Evolutionary conservation across 306 rosid species (phyloP).

Genomic region (Citrullus colocynthis): DNA sequence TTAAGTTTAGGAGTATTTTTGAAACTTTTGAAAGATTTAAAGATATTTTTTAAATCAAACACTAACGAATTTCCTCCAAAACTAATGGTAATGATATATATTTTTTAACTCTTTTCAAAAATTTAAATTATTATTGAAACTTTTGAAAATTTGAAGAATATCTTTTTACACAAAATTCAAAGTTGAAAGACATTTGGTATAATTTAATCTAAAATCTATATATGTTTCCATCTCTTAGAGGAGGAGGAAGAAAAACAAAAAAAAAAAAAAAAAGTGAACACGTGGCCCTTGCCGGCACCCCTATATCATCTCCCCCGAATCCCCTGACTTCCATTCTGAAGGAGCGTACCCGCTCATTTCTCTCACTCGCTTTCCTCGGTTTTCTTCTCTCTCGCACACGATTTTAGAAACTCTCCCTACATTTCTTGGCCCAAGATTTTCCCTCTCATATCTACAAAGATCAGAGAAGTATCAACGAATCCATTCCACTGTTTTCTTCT

Average conservation of each 20-base stretch:
- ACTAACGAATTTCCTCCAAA: no score
- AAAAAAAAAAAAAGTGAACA: background rate
- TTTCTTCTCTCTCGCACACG: background rate
- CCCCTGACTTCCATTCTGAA: background rate
- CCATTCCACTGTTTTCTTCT: background rate
- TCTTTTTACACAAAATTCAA: no score
- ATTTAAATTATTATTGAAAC: no score
- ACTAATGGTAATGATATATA: no score
- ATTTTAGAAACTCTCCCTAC: background rate
- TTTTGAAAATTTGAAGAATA: no score
- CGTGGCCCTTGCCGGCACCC: background rate
- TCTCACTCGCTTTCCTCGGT: background rate
- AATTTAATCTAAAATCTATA: background rate
- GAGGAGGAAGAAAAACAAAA: background rate
- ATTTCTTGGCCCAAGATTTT: background rate
- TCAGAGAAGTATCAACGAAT: no score
- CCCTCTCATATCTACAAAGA: background rate
- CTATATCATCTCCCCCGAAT: background rate
- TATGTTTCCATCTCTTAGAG: background rate
- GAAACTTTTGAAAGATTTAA: no score
- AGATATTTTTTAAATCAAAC: no score
- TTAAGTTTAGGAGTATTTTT: no score
- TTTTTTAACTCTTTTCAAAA: no score
- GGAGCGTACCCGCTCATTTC: background rate
- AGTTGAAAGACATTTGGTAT: no score